phyloP scores from a whole-genome alignment of 495 filamentous ascomycete genomes.

The Hypoxylon crocopeplum region DNA sequence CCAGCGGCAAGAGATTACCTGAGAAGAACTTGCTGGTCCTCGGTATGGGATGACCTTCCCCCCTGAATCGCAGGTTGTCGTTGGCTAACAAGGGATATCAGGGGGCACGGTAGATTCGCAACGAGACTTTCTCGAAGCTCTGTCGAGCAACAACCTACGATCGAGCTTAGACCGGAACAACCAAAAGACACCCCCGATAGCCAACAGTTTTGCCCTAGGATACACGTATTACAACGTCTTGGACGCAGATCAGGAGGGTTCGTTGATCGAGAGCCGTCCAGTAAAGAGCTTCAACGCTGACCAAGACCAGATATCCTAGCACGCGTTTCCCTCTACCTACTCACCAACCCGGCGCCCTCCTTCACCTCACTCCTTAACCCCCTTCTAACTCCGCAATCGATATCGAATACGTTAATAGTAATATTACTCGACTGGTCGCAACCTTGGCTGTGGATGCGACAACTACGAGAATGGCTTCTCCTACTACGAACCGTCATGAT shows the following conservation, averaged over 20 bases:
- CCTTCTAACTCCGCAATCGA: slow-evolving; percentile 82
- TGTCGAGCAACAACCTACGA: slow-evolving; percentile 69
- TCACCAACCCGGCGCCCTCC: slow-evolving; percentile 79
- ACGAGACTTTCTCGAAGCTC: slow-evolving; percentile 84
- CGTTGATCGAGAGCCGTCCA: slow-evolving; percentile 9
- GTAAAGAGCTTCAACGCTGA: slow-evolving; percentile 8
- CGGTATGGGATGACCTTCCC: slow-evolving; percentile 57
- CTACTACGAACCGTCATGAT: slow-evolving; percentile 77
- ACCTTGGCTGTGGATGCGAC: slow-evolving; percentile 90
- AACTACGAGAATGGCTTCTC: slow-evolving; percentile 86
- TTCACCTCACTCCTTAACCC: slow-evolving; percentile 86
- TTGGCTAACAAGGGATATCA: slow-evolving; percentile 47
- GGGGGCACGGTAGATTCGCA: slow-evolving; percentile 90
- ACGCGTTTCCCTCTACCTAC: slow-evolving; percentile 87
- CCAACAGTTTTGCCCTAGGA: slow-evolving; percentile 91
- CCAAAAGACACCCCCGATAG: slow-evolving; percentile 76
- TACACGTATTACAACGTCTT: slow-evolving; percentile 96
- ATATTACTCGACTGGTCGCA: slow-evolving; percentile 91
- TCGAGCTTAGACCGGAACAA: slow-evolving; percentile 63
- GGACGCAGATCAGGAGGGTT: slow-evolving; percentile 93
- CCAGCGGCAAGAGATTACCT: slow-evolving; percentile 86
- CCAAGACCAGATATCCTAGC: slow-evolving; percentile 77
- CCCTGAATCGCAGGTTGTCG: slow-evolving; percentile 11
- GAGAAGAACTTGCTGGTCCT: slow-evolving; percentile 91
- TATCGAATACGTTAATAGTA: slow-evolving; percentile 86